Percentiles rank a stretch among this genome's conserved stretches.
phyloP scores from a whole-genome alignment of 1,139 yeast species.

The Saccharomyces hybrid region DNA sequence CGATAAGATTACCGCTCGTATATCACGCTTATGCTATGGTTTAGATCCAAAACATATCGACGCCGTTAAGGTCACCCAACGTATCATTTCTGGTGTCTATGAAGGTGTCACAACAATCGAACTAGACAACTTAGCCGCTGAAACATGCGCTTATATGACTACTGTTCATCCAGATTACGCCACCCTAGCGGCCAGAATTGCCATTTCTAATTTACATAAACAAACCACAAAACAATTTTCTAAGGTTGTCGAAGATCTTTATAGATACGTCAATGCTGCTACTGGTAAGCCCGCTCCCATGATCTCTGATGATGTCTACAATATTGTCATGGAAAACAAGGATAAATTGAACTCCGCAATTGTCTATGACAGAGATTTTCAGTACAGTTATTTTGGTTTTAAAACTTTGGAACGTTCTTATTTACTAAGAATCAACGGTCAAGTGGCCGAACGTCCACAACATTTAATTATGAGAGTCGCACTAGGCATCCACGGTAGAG shows the following conservation, averaged over 20 bases:
- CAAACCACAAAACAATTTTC: conserved; percentile 82
- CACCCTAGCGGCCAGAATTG: conserved; percentile 88
- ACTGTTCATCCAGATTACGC: conserved; percentile 97
- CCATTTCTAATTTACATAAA: conserved; percentile 84
- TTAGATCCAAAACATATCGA: conserved; percentile 78
- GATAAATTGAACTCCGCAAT: conserved; percentile 69
- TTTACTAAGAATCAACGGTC: conserved; percentile 53
- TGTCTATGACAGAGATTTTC: conserved; percentile 71
- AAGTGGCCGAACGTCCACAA: conserved; percentile 83
- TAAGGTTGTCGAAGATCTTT: conserved; percentile 59
- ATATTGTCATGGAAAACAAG: conserved; percentile 51
- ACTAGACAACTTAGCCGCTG: conserved; percentile 92
- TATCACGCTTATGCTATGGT: conserved; percentile 69
- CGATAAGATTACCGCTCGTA: conserved; percentile 65
- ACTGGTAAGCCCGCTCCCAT: conserved; percentile 50
- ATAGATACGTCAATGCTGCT: conserved; percentile 62
- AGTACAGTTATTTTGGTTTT: conserved; percentile 77
- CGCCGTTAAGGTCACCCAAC: conserved; percentile 82
- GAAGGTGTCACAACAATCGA: conserved; percentile 96
- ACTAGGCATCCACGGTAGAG: conserved; percentile 74
- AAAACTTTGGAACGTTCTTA: conserved; percentile 82
- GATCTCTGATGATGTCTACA: conserved; percentile 61
- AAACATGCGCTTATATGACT: conserved; percentile 95
- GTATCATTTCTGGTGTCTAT: conserved; percentile 84
- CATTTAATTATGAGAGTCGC: conserved; percentile 86